Conservation (phyloP, 164 flowering plant genomes). For the Nymphaea thermarum region DNA sequence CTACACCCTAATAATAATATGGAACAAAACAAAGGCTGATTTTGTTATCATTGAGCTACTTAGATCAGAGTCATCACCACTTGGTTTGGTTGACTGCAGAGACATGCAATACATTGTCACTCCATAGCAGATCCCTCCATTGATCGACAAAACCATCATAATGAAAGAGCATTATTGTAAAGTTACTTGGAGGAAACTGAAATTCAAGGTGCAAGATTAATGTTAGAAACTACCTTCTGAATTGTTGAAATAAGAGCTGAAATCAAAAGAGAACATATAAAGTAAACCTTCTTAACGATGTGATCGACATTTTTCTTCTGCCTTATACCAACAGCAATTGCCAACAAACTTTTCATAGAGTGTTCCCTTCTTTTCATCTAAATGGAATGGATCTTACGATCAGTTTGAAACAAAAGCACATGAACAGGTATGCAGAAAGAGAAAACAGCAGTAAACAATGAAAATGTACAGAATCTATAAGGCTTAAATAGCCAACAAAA, state of each 20-base stretch:
- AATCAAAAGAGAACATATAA: background rate
- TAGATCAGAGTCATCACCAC: constrained; percentile 11
- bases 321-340: constrained; percentile 22
- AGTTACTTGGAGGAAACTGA: constrained; percentile 23
- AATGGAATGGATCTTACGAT: background rate
- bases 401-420: background rate
- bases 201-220: constrained; percentile 7
- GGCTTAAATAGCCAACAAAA: no score
- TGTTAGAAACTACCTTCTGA: background rate
- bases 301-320: constrained; percentile 20
- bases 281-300: constrained; percentile 17
- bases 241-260: background rate
- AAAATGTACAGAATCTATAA: no score
- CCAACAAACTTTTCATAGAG: constrained; percentile 8
- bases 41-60: no score
- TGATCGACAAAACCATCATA: constrained; percentile 25
- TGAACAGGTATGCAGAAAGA: background rate
- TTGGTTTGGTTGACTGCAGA: constrained; percentile 25
- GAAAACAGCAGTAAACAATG: background rate
- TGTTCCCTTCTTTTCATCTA: background rate
- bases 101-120: constrained; percentile 15
- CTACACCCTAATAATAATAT: no score
- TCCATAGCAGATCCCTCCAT: constrained; percentile 25
- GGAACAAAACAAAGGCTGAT: no score
- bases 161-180: constrained; percentile 19